Percentiles rank a stretch among this genome's conserved stretches.
Evolutionary conservation across 2,329 filamentous ascomycete species (phyloP).

Genomic region (Paecilomyces sp.): DNA sequence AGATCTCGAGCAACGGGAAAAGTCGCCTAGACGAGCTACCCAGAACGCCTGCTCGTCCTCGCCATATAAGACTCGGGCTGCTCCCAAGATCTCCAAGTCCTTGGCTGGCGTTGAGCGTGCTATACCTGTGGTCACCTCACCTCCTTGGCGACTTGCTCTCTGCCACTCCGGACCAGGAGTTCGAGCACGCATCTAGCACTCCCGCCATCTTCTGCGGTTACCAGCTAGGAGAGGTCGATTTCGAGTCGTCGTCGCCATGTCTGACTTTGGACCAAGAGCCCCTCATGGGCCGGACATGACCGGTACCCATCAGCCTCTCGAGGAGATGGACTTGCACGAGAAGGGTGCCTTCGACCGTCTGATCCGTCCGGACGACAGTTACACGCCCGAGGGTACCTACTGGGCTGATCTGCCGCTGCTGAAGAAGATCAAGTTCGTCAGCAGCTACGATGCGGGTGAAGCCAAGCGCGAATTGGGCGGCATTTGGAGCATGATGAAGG

Average conservation of each 20-base stretch:
- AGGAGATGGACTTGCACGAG: slow-evolving; percentile 52
- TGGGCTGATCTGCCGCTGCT: slow-evolving; percentile 78
- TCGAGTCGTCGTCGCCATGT: background rate
- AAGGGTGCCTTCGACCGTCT: slow-evolving; percentile 65
- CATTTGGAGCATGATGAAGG: slow-evolving; percentile 75
- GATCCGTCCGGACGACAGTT: slow-evolving; percentile 82
- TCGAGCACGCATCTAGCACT: background rate
- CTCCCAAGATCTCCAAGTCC: background rate
- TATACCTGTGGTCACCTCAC: background rate
- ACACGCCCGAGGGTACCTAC: slow-evolving; percentile 74
- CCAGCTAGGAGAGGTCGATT: background rate
- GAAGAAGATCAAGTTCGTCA: slow-evolving; percentile 69
- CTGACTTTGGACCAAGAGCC: background rate
- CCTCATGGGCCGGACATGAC: slow-evolving; percentile 43
- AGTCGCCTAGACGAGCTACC: background rate
- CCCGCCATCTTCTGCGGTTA: background rate
- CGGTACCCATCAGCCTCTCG: slow-evolving; percentile 35
- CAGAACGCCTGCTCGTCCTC: background rate
- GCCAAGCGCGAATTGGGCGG: slow-evolving; percentile 57
- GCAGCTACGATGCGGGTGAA: slow-evolving; percentile 64
- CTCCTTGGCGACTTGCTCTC: background rate
- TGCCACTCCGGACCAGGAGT: background rate
- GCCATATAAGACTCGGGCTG: background rate
- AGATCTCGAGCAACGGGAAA: background rate
- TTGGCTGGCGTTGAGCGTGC: background rate